phyloP scores from a whole-genome alignment of 306 rosid genomes.

The Sesbania bispinosa region DNA sequence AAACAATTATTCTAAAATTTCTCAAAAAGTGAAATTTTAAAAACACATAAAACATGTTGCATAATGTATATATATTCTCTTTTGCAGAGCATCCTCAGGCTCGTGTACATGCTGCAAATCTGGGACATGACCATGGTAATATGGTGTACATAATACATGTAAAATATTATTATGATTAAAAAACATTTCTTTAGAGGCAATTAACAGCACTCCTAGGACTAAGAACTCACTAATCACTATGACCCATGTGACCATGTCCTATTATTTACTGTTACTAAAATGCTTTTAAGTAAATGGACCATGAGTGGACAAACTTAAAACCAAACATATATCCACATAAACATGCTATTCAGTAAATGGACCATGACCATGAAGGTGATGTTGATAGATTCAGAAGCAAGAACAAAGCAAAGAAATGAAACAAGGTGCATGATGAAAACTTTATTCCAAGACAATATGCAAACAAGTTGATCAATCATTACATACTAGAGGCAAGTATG shows the following conservation, averaged over 20 bases:
- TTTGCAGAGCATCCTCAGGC: no score
- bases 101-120: not conserved
- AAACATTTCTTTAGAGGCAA: not conserved
- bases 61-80: not conserved
- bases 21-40: constrained; percentile 12
- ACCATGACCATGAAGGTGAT: not conserved
- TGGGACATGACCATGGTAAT: not conserved
- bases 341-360: not conserved
- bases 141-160: not conserved
- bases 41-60: not conserved
- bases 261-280: not conserved
- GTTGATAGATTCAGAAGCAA: not conserved
- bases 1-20: not conserved
- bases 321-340: constrained; percentile 1
- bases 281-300: not conserved
- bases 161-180: not conserved
- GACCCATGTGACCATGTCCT: not conserved
- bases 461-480: not conserved
- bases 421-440: not conserved
- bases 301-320: not conserved
- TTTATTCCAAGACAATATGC: constrained; percentile 5
- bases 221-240: not conserved
- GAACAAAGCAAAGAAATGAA: constrained; percentile 12
- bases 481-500: not conserved
- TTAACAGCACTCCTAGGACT: not conserved